These are phyloP conservation scores for Neodidymelliopsis sp. DNA, from an alignment of 2,329 filamentous ascomycete genomes.

Conservation along the genomic window DNA sequence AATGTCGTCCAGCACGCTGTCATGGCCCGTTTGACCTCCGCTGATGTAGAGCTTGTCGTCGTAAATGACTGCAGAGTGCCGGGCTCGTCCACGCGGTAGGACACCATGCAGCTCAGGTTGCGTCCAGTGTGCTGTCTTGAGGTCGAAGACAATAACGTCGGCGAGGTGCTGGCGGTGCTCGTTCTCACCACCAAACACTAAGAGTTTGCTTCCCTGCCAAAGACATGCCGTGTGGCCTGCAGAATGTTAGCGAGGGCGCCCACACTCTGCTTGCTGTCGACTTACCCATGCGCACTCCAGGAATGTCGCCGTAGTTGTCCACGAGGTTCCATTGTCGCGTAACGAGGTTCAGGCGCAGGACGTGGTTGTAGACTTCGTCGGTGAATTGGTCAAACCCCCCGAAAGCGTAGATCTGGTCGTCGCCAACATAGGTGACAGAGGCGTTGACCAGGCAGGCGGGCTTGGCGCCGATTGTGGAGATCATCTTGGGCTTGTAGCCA, in stretches of 20 bases:
- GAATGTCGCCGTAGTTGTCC: conserved; percentile 98
- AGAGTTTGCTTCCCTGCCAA: conserved; percentile 91
- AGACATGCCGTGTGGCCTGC: conserved; percentile 91
- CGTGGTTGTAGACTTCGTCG: conserved; percentile 98
- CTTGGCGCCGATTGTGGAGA: conserved; percentile 65
- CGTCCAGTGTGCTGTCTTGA: conserved; percentile 94
- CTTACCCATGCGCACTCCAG: conserved; percentile 93
- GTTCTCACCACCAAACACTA: conserved; percentile 97
- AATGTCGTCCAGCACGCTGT: conserved; percentile 93
- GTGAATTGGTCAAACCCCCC: conserved; percentile 99
- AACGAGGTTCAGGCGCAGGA: conserved; percentile 84
- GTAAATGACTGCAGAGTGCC: conserved; percentile 92
- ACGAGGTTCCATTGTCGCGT: conserved; percentile 94
- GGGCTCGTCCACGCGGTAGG: conserved; percentile 85
- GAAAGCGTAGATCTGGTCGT: conserved; percentile 97
- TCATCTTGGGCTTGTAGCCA: conserved; percentile 84
- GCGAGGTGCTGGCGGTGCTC: conserved; percentile 95
- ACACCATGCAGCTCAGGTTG: conserved; percentile 86
- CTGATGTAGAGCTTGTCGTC: conserved; percentile 97
- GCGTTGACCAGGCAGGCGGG: conserved; percentile 97
- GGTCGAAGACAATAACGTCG: conserved; percentile 94
- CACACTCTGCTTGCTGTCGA: not conserved
- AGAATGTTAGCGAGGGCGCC: conserved; percentile 20
- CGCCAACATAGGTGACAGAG: conserved; percentile 97
- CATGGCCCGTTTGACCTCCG: conserved; percentile 92